Evolutionary conservation across 495 filamentous ascomycete species (phyloP), one percentile per base, ranked within the genome.

Genomic region (Hamigera avellanea): DNA sequence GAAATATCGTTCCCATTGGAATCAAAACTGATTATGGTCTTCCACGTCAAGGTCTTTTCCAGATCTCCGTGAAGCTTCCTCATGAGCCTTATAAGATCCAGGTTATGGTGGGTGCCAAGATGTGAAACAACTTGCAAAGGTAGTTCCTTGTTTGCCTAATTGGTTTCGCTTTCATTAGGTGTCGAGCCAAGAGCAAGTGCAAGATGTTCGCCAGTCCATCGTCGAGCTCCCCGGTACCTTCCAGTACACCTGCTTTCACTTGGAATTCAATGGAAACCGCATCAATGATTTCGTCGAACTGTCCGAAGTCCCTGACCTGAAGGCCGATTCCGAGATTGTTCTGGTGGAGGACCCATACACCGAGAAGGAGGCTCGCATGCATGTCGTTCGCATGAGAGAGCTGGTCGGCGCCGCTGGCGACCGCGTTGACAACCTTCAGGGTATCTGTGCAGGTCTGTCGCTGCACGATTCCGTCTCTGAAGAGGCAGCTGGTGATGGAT

Each of bases 241-340:
- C 60, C 87, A 94, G 60, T 95, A 96, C 66, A 89, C 93, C 27
- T 99, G 93, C 67, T 99, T 99, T 70, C 93, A 96, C 61, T 76
- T 99, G 28, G 87, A 96, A 54, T 76, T 83, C 63, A 75, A 85
- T 14, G 81, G 82, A 36, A 62, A 79, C 49, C 78, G 82, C 29
- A 80, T 96, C 67, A 95, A 95, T 55, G 93, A 99, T 62, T 96
- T 88, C 45, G 66, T 89, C 38, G 86, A 93, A 62, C 67, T 99
- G 30, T 91, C 88, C 17, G 93, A 96, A 55, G 81, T 95, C 14
- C 67, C 76, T n/a, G 87, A 70, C 29, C 70, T 96, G 19, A 72
- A 70, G 26, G 61, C 77, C 7, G 78, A 81, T 37, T 79, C 86
- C 8, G 78, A 84, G 53, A 66, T 96, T 26, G 72, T 69, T 23